Evolutionary conservation across 306 rosid species (phyloP).

Genomic region (Sicyos edulis): DNA sequence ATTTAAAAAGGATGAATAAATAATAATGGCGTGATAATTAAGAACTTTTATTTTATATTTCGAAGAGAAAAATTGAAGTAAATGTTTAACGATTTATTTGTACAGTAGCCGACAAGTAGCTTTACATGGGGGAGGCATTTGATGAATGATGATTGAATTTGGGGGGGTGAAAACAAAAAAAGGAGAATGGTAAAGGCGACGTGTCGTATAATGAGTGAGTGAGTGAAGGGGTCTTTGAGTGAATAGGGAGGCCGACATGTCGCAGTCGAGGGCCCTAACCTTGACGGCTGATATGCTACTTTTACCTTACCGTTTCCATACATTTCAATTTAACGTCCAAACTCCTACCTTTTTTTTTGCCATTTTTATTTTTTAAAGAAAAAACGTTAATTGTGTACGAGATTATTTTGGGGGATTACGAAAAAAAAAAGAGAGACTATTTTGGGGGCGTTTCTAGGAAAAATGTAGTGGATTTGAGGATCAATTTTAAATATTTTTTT

Average conservation of each 20-base stretch:
- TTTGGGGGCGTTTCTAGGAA: neutral
- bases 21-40: neutral
- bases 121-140: neutral
- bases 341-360: neutral
- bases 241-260: neutral
- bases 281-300: constrained; percentile 18
- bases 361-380: neutral
- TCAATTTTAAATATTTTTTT: neutral
- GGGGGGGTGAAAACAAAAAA: neutral
- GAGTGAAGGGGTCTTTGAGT: neutral
- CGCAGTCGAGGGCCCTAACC: constrained; percentile 2
- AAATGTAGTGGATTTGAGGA: neutral
- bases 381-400: neutral
- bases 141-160: constrained; percentile 5
- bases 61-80: neutral
- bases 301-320: constrained; percentile 10
- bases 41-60: neutral
- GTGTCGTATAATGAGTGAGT: constrained; percentile 11
- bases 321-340: constrained; percentile 17
- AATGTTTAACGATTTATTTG: neutral
- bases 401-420: no score
- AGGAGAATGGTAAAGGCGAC: neutral
- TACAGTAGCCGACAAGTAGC: neutral
- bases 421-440: no score
- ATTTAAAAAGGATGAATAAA: neutral